Evolutionary conservation across 805 yeast species (phyloP).

Genomic region (Blastobotrys terrestris): DNA sequence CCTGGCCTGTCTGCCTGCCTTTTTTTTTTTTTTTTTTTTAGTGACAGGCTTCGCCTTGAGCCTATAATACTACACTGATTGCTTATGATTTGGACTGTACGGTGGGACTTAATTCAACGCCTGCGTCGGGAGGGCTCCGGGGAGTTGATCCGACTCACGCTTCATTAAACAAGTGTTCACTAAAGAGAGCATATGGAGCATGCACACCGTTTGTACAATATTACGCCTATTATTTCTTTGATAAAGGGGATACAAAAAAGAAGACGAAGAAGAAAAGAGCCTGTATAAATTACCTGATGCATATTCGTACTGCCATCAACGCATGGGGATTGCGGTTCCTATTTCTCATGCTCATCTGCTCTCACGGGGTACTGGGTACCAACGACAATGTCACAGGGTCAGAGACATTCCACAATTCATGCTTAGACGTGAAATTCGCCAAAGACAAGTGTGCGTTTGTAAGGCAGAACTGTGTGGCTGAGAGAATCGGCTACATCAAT

Average conservation of each 20-base stretch:
- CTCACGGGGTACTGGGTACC: not conserved
- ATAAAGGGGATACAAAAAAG: not conserved
- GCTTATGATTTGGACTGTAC: too few relatives aligned
- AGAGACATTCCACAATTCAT: not conserved
- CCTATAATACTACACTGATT: too few relatives aligned
- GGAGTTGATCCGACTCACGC: not conserved
- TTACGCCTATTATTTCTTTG: not conserved
- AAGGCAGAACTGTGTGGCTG: conserved; percentile 30
- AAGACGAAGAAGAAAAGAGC: not conserved
- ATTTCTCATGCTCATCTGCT: not conserved
- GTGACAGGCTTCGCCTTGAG: too few relatives aligned
- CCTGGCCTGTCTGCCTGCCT: too few relatives aligned
- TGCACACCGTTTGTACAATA: not conserved
- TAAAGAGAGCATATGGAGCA: not conserved
- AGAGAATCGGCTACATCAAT: conserved; percentile 33
- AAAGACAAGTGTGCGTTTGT: conserved; percentile 37
- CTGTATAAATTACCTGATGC: not conserved
- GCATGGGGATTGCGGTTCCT: not conserved
- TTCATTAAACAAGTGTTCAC: not conserved
- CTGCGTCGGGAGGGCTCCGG: not conserved
- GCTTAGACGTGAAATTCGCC: not conserved
- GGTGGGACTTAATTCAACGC: too few relatives aligned
- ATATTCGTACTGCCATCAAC: not conserved
- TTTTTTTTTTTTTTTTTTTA: too few relatives aligned
- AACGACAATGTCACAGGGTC: not conserved